Percentiles rank a stretch among this genome's conserved stretches.
phyloP scores from a whole-genome alignment of 768 basidiomycete genomes.

The Trametes coccinea region DNA sequence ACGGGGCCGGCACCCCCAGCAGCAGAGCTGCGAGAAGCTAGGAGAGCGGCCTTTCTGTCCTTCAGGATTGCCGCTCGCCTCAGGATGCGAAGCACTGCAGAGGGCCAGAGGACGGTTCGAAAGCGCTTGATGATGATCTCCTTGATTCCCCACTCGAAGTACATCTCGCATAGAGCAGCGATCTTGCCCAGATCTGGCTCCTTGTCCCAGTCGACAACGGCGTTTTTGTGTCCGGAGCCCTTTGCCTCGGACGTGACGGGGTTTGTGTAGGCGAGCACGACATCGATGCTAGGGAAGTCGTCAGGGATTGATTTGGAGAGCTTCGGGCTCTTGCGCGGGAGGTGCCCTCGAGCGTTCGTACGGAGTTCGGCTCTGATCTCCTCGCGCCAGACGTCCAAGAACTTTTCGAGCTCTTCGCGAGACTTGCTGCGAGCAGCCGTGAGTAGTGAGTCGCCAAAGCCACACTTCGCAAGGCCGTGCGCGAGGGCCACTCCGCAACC shows the following conservation, averaged over 20 bases:
- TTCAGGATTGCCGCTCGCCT: conserved; percentile 59
- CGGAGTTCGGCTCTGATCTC: conserved; percentile 62
- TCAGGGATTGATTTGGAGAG: conserved; percentile 65
- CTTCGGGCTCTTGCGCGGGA: conserved; percentile 64
- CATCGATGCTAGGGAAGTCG: conserved; percentile 70
- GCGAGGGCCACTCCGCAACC: conserved; percentile 73
- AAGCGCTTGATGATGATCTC: conserved; percentile 84
- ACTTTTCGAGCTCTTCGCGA: conserved; percentile 45
- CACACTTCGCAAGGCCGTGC: conserved; percentile 76
- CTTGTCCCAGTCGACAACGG: conserved; percentile 46
- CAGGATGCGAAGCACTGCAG: conserved; percentile 67
- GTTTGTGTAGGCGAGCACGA: conserved; percentile 74
- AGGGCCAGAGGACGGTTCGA: conserved; percentile 79
- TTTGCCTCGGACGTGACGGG: conserved; percentile 68
- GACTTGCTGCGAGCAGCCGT: conserved; percentile 54
- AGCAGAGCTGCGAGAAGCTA: background rate
- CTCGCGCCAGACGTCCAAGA: conserved; percentile 64
- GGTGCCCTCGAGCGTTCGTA: conserved; percentile 63
- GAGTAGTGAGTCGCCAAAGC: conserved; percentile 72
- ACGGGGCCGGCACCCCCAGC: conserved; percentile 22
- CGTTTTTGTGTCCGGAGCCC: conserved; percentile 21
- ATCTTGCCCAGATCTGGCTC: conserved; percentile 73
- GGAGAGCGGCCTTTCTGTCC: conserved; percentile 35
- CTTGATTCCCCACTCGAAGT: conserved; percentile 91
- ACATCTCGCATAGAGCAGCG: conserved; percentile 79